phyloP scores from a whole-genome alignment of 441 rosid species.

The Aquilaria agallochum region DNA sequence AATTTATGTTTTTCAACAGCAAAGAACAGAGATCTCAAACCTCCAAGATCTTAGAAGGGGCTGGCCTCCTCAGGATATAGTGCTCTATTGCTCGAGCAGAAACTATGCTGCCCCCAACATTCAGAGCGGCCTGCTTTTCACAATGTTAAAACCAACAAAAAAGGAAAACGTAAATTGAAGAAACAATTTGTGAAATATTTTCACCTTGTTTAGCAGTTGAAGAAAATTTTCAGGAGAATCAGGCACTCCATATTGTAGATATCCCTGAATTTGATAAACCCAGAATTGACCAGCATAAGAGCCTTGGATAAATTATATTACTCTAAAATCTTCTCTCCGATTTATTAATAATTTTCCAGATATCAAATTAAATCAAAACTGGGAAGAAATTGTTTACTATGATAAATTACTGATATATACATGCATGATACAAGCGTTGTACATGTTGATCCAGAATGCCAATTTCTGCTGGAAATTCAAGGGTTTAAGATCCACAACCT shows the following conservation, averaged over 20 bases:
- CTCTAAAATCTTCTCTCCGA: too few species aligned
- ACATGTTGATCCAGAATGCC: constrained; percentile 98
- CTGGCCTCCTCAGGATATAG: constrained; percentile 57
- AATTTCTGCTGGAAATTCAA: constrained; percentile 73
- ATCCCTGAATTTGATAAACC: constrained; percentile 50
- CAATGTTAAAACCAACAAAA: background rate
- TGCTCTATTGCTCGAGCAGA: constrained; percentile 85
- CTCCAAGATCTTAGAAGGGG: constrained; percentile 44
- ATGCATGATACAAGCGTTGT: constrained; percentile 98
- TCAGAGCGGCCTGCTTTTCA: constrained; percentile 58
- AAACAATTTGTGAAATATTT: constrained; percentile 4
- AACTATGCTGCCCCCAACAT: constrained; percentile 80
- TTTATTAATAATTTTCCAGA: background rate
- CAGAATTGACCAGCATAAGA: too few species aligned
- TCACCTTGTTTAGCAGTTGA: constrained; percentile 68
- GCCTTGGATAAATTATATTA: too few species aligned
- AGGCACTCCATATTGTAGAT: constrained; percentile 86
- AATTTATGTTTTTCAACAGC: too few species aligned
- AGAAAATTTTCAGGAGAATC: constrained; percentile 63
- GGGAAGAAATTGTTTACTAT: constrained; percentile 13
- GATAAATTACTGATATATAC: constrained; percentile 28
- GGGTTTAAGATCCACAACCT: constrained; percentile 59
- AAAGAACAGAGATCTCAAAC: constrained; percentile 8
- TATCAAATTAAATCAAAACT: background rate
- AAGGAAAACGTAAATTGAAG: background rate